Evolutionary conservation across 345 rosid genomes (phyloP).

Genomic region (Rhizophora apiculata): DNA sequence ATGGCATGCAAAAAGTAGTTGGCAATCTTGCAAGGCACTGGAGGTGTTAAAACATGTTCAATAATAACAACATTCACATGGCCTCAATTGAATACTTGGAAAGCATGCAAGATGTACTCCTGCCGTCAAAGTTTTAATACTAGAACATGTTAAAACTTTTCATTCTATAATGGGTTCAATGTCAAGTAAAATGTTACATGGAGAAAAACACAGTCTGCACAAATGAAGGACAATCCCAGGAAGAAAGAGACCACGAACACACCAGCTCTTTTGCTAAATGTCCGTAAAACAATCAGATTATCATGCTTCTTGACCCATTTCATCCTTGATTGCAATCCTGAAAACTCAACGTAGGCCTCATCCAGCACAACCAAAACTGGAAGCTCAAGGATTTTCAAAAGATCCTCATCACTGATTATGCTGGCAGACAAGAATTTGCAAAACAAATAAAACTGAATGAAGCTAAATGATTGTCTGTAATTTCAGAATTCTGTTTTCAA

Average conservation of each 20-base stretch:
- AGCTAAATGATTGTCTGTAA: not conserved
- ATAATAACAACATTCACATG: too few relatives aligned
- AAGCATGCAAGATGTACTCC: too few relatives aligned
- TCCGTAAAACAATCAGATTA: slow-evolving; percentile 84
- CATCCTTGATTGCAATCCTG: slow-evolving; percentile 78
- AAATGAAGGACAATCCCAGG: not conserved
- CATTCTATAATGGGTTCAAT: not conserved
- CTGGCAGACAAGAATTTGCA: slow-evolving; percentile 34
- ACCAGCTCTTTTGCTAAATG: slow-evolving; percentile 99
- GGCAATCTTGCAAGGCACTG: too few relatives aligned
- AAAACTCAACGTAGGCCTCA: slow-evolving; percentile 93
- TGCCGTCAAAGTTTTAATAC: too few relatives aligned
- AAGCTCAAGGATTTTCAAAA: slow-evolving; percentile 69
- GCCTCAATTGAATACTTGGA: too few relatives aligned
- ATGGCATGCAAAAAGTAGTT: too few relatives aligned
- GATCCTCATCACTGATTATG: slow-evolving; percentile 67
- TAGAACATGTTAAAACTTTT: not conserved
- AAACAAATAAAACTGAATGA: slow-evolving; percentile 9
- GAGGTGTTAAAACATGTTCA: too few relatives aligned
- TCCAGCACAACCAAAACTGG: slow-evolving; percentile 88
- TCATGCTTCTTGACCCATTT: slow-evolving; percentile 94
- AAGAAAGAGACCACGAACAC: slow-evolving; percentile 13
- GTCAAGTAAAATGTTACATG: too few relatives aligned
- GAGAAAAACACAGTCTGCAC: not conserved
- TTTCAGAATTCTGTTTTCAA: slow-evolving; percentile 1